Evolutionary conservation across 2,329 filamentous ascomycete genomes (phyloP).

Genomic region (Alternaria infectoria): DNA sequence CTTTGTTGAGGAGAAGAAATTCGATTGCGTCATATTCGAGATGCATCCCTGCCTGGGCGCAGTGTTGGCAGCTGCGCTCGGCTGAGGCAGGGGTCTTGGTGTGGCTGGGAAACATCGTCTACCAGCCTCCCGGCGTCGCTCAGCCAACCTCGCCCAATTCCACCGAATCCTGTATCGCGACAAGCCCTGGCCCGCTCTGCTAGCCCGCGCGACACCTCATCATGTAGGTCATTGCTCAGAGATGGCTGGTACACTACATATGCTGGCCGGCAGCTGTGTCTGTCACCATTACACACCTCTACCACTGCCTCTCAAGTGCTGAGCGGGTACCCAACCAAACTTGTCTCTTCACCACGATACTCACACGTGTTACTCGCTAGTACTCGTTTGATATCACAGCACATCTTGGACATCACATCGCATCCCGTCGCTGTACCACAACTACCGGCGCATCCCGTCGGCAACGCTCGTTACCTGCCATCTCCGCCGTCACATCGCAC

Average conservation of each 20-base stretch:
- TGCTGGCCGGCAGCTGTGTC: constrained; percentile 19
- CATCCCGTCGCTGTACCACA: constrained; percentile 9
- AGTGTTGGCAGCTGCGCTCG: constrained; percentile 13
- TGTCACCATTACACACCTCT: constrained; percentile 29
- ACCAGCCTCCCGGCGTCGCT: constrained; percentile 34
- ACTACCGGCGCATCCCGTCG: not conserved
- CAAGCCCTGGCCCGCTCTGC: constrained; percentile 24
- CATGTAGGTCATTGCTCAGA: constrained; percentile 34
- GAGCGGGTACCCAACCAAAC: constrained; percentile 20
- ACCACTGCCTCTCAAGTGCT: constrained; percentile 30
- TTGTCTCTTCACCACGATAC: constrained; percentile 7
- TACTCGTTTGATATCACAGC: constrained; percentile 5
- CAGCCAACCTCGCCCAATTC: constrained; percentile 43
- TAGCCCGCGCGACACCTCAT: constrained; percentile 25
- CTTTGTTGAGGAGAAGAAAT: not conserved
- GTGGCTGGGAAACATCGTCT: constrained; percentile 33
- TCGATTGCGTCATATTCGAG: constrained; percentile 9
- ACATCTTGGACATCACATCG: constrained; percentile 4
- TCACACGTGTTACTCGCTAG: constrained; percentile 16
- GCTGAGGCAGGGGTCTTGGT: constrained; percentile 10
- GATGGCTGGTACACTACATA: constrained; percentile 46
- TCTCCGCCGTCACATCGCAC: constrained; percentile 13
- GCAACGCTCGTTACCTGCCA: constrained; percentile 7
- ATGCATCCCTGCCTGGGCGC: constrained; percentile 3
- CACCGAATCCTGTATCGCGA: constrained; percentile 37